Percentiles rank a stretch among this genome's conserved stretches.
Evolutionary conservation across 192 early-diverging fungal species (phyloP).

Genomic region (Irineochytrium annulatum): DNA sequence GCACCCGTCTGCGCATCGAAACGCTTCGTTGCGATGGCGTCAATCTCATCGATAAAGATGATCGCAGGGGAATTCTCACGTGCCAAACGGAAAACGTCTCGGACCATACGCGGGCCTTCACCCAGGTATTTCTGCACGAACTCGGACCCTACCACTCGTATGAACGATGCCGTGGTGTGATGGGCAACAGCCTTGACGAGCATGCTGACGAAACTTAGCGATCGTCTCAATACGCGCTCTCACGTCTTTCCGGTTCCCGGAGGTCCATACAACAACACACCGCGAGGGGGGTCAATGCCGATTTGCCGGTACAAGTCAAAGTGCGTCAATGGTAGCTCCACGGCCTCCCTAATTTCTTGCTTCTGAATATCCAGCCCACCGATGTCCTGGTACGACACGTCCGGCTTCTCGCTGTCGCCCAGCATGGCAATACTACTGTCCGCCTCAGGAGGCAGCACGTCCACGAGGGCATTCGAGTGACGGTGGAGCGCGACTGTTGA

Average conservation of each 20-base stretch:
- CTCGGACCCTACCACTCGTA: slow-evolving; percentile 96
- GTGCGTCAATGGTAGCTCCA: slow-evolving; percentile 95
- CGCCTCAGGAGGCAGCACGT: slow-evolving; percentile 92
- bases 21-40: slow-evolving; percentile 96
- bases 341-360: slow-evolving; percentile 89
- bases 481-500: slow-evolving; percentile 92
- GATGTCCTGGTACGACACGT: slow-evolving; percentile 96
- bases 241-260: slow-evolving; percentile 79
- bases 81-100: slow-evolving; percentile 95
- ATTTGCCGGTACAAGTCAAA: slow-evolving; percentile 98
- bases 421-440: slow-evolving; percentile 84
- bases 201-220: slow-evolving; percentile 28
- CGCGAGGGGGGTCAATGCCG: slow-evolving; percentile 97
- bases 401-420: slow-evolving; percentile 57
- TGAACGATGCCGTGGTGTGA: slow-evolving; percentile 95
- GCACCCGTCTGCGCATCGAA: slow-evolving; percentile 69
- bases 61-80: slow-evolving; percentile 95
- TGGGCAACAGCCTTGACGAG: slow-evolving; percentile 98
- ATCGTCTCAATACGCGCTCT: not conserved
- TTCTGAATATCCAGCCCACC: slow-evolving; percentile 96
- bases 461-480: slow-evolving; percentile 95
- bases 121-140: slow-evolving; percentile 99
- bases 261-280: slow-evolving; percentile 92
- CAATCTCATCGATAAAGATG: slow-evolving; percentile 99
- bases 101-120: slow-evolving; percentile 96